Conservation (phyloP, 192 early-diverging fungal genomes). For the Mortierella antarctica region DNA sequence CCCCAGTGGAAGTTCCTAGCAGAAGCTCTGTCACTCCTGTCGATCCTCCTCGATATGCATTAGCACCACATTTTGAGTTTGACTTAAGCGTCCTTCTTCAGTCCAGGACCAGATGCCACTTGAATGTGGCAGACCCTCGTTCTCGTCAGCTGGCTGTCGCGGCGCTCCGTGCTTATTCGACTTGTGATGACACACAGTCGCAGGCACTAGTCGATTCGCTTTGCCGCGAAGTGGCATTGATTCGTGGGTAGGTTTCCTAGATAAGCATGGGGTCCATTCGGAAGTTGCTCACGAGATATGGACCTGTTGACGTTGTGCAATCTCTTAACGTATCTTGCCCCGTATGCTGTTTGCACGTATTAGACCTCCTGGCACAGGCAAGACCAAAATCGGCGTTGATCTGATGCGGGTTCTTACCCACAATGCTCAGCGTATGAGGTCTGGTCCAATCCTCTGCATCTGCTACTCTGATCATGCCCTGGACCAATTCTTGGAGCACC, state of each 20-base stretch:
- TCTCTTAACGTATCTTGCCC: not conserved
- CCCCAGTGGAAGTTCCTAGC: not conserved
- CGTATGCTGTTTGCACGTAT: not conserved
- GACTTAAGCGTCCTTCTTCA: slow-evolving; percentile 24
- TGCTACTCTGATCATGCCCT: slow-evolving; percentile 68
- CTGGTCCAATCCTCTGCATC: slow-evolving; percentile 56
- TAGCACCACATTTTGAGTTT: slow-evolving; percentile 21
- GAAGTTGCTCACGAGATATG: not conserved
- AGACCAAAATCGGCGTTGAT: slow-evolving; percentile 60
- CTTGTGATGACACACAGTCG: slow-evolving; percentile 58
- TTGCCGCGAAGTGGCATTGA: slow-evolving; percentile 55
- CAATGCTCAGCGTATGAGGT: slow-evolving; percentile 17
- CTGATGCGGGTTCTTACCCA: slow-evolving; percentile 42
- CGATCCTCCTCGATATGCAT: slow-evolving; percentile 37
- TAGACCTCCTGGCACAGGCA: slow-evolving; percentile 61
- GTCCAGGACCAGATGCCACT: not conserved
- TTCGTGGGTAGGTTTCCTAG: slow-evolving; percentile 53
- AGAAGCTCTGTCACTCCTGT: not conserved
- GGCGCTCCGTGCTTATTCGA: slow-evolving; percentile 1
- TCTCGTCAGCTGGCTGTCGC: not conserved
- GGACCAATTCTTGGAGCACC: slow-evolving; percentile 65
- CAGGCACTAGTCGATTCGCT: slow-evolving; percentile 54
- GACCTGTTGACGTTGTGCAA: not conserved
- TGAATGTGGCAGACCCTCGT: slow-evolving; percentile 4
- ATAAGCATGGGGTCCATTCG: not conserved